Base-by-base conservation (phyloP, 169 alveolate species). In the Plasmodium knowlesi region DNA sequence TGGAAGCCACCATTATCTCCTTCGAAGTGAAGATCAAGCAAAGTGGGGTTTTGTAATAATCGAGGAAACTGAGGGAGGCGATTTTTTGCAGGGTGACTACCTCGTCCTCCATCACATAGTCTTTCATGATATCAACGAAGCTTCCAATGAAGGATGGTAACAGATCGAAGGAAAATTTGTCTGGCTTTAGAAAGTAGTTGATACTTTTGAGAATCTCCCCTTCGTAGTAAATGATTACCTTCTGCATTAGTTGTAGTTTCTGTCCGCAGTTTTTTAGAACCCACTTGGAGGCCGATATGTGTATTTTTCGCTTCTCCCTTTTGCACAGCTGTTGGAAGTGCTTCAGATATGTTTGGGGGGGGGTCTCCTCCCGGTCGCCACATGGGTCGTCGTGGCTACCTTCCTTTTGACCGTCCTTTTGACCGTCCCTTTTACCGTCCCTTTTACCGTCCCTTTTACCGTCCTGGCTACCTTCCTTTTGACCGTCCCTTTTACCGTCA, bases 181-280 rank as follows among this genome's bases (percentile, higher is more conserved):
- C 80, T 30, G 93, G 71, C 37, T 85, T 85, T 74, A 85, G 32
- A 54, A 50, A 54, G 53, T 85, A 85, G 53, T 85, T 85, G 12
- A 85, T 50, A 41, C 93, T 85, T 39, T 85, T 85, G 34, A 85
- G 41, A n/a, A 85, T n/a, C 73, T 85, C 93, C 14, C 93, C 85
- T 25, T 85, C 93, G 61, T 85, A 85, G 67, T 85, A 85, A 32
- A 74, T 85, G 6, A 85, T 73, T n/a, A 76, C 50, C 43, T 85
- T 85, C 39, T 85, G 93, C 84, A 85, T 72, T 14, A 85, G 76
- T 16, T 85, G 93, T 9, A 85, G 61, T 32, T 85, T 85, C 61
- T 85, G 93, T 8, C 93, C 93, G 1, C 81, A 73, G 16, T 85
- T 85, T 1, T 85, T 85, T 46, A 85, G 61, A 5, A 85, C 83